Conservation (phyloP, 2,329 filamentous ascomycete species). For the Arthrobotrys conoides region DNA sequence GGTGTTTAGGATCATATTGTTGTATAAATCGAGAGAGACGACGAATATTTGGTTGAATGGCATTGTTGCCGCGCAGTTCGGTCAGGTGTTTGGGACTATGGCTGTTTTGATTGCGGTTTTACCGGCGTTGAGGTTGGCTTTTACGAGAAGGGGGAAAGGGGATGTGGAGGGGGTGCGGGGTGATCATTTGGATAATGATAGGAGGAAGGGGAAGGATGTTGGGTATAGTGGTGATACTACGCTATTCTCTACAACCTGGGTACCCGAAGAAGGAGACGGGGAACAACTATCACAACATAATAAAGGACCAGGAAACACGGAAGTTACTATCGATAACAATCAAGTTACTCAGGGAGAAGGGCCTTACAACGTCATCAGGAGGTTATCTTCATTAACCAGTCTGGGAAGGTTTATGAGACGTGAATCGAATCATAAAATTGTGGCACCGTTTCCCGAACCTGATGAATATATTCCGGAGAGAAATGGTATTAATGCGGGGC, state of each 20-base stretch:
- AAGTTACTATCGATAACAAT: background rate
- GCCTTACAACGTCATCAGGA: too few species aligned
- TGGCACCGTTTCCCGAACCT: conserved; percentile 3
- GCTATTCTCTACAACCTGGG: conserved; percentile 39
- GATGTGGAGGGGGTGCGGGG: conserved; percentile 29
- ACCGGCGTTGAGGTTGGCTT: conserved; percentile 31
- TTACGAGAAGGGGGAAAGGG: conserved; percentile 3
- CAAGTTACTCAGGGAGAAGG: too few species aligned
- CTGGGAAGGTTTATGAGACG: conserved; percentile 5
- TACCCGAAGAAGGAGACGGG: conserved; percentile 23
- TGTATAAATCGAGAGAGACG: conserved; percentile 22
- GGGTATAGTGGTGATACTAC: conserved; percentile 31
- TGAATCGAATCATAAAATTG: conserved; percentile 9
- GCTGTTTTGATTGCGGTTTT: conserved; percentile 30
- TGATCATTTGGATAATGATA: background rate
- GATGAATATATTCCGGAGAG: background rate
- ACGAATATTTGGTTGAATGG: conserved; percentile 34
- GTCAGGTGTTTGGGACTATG: conserved; percentile 29
- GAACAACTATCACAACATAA: background rate
- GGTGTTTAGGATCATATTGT: conserved; percentile 16
- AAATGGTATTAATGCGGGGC: background rate
- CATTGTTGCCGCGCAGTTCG: conserved; percentile 25
- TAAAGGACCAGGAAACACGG: too few species aligned
- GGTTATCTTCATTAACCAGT: conserved; percentile 9
- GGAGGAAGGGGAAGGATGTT: conserved; percentile 8